Percentiles rank a stretch among this genome's conserved stretches.
Evolutionary conservation across 78 protist genomes (phyloP).

Genomic region (Dictyostelium firmibasis): DNA sequence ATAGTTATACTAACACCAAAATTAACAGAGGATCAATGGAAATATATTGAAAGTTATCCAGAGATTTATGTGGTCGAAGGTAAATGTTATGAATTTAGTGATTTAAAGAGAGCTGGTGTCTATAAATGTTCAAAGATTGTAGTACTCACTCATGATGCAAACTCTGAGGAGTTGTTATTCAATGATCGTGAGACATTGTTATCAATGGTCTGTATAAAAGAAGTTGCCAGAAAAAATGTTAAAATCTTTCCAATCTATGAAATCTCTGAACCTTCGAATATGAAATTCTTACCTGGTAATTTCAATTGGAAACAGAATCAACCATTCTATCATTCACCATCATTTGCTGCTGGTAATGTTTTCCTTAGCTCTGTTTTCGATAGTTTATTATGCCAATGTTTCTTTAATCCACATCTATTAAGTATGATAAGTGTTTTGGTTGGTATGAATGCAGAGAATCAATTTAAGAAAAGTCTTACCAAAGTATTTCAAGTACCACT

Average conservation of each 20-base stretch:
- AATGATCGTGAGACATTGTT: conserved; percentile 41
- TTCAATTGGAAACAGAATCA: conserved; percentile 52
- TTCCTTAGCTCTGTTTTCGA: conserved; percentile 46
- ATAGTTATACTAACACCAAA: conserved; percentile 49
- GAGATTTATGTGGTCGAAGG: conserved; percentile 60
- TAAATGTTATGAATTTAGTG: not conserved
- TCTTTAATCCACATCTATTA: conserved; percentile 53
- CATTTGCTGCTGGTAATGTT: conserved; percentile 68
- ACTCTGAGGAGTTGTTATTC: conserved; percentile 20
- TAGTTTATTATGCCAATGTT: conserved; percentile 60
- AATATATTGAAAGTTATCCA: conserved; percentile 25
- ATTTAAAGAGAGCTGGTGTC: conserved; percentile 59
- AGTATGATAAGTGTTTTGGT: conserved; percentile 20
- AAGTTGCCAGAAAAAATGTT: not conserved
- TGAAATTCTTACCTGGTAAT: conserved; percentile 47
- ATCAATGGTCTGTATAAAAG: not conserved
- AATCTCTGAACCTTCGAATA: conserved; percentile 41
- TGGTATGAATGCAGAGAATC: conserved; percentile 5
- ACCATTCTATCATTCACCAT: conserved; percentile 36
- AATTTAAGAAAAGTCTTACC: not conserved
- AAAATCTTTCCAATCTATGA: conserved; percentile 61
- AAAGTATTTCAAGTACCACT: conserved; percentile 54
- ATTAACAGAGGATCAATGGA: conserved; percentile 27
- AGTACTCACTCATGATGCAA: not conserved
- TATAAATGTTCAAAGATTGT: conserved; percentile 38